A percentile compares a stretch with the other conserved stretches of the same genome.
These are phyloP conservation scores for Physaria fendleri DNA, from an alignment of 345 rosid genomes.

Conservation along the genomic window DNA sequence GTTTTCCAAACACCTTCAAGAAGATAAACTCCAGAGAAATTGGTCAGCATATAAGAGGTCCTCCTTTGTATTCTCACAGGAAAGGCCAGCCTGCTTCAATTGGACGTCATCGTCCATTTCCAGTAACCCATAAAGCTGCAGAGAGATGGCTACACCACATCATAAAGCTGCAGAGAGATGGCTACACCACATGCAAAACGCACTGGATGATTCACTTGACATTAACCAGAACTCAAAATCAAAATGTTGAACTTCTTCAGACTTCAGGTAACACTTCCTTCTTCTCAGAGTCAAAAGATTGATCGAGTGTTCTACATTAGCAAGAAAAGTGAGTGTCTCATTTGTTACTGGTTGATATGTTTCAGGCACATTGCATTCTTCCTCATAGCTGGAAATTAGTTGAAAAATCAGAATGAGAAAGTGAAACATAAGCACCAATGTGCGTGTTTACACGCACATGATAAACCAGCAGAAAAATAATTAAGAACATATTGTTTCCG, in stretches of 20 bases:
- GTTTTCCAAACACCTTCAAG: too few relatives aligned
- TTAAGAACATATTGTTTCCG: constrained; percentile 1
- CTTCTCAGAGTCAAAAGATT: neutral
- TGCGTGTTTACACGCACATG: constrained; percentile 44
- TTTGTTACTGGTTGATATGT: neutral
- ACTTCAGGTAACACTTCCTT: constrained; percentile 42
- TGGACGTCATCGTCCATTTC: constrained; percentile 82
- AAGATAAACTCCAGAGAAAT: neutral
- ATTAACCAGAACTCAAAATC: constrained; percentile 63
- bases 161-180: constrained; percentile 95
- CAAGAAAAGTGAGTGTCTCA: neutral
- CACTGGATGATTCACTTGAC: constrained; percentile 51
- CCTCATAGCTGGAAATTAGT: constrained; percentile 85
- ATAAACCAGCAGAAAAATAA: constrained; percentile 33
- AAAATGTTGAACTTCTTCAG: constrained; percentile 85
- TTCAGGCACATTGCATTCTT: constrained; percentile 85
- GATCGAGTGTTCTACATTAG: neutral
- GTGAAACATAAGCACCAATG: constrained; percentile 21
- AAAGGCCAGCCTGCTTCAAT: constrained; percentile 88
- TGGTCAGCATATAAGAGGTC: constrained; percentile 12
- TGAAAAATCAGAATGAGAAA: constrained; percentile 45
- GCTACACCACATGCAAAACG: constrained; percentile 79
- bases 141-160: too few relatives aligned
- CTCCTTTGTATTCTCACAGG: constrained; percentile 75
- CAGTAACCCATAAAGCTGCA: constrained; percentile 65